Conservation (phyloP, 768 basidiomycete genomes). For the Hortiboletus campestris region DNA sequence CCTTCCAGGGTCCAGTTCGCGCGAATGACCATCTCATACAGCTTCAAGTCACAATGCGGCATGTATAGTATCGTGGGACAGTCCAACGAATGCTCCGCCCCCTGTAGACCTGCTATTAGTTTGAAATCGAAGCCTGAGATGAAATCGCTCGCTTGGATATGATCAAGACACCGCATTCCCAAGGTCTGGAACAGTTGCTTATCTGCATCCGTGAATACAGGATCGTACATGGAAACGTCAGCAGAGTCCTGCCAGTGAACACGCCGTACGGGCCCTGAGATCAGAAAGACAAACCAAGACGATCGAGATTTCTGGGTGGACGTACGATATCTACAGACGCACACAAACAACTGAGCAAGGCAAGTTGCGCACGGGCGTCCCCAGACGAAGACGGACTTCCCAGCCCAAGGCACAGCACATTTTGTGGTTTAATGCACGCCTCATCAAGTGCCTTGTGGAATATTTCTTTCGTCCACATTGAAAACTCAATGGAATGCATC, state of each 20-base stretch:
- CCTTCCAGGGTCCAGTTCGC: conserved; percentile 55
- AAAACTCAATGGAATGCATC: neutral
- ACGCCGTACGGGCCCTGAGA: neutral
- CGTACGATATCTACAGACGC: conserved; percentile 58
- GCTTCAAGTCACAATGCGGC: conserved; percentile 74
- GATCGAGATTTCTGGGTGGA: conserved; percentile 23
- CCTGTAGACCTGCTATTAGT: conserved; percentile 27
- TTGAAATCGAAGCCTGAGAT: conserved; percentile 1
- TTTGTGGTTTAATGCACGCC: conserved; percentile 23
- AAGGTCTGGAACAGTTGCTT: conserved; percentile 42
- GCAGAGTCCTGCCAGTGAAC: conserved; percentile 40
- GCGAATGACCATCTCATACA: conserved; percentile 65
- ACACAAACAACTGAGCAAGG: conserved; percentile 57
- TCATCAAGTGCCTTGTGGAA: conserved; percentile 34
- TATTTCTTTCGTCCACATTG: conserved; percentile 31
- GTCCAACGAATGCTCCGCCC: conserved; percentile 30
- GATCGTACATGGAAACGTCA: conserved; percentile 62
- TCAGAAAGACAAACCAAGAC: conserved; percentile 12
- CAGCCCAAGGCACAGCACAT: conserved; percentile 67
- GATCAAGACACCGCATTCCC: conserved; percentile 36
- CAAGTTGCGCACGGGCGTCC: conserved; percentile 67
- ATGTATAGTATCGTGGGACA: conserved; percentile 67
- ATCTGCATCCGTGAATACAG: conserved; percentile 69
- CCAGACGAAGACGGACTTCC: conserved; percentile 67
- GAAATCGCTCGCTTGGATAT: conserved; percentile 50